Conservation (phyloP, 805 yeast genomes). For the Tetrapisispora iriomotensis region DNA sequence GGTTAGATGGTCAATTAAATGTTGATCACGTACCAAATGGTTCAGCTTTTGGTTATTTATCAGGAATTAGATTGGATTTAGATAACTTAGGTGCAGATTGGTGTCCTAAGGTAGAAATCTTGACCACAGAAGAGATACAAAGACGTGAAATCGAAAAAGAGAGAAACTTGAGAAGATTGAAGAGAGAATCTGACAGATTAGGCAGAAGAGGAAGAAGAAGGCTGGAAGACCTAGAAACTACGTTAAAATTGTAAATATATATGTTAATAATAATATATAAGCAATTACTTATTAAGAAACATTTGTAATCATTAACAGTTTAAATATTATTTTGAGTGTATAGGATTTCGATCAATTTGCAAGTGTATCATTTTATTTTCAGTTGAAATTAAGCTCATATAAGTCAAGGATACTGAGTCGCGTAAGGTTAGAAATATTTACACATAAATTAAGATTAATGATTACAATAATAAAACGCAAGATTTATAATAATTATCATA, state of each 20-base stretch:
- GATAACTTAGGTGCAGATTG: constrained; percentile 73
- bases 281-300: not conserved
- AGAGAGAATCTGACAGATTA: constrained; percentile 68
- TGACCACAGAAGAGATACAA: constrained; percentile 89
- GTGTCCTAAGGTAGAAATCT: constrained; percentile 79
- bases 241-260: constrained; percentile 18
- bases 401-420: no score
- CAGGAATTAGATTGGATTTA: constrained; percentile 62
- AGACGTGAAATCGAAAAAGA: constrained; percentile 92
- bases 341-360: no score
- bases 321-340: no score
- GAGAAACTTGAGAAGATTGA: constrained; percentile 79
- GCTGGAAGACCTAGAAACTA: constrained; percentile 41
- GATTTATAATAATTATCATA: no score
- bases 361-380: no score
- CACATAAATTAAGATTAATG: no score
- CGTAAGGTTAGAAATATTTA: no score
- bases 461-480: no score
- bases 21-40: constrained; percentile 39
- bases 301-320: no score
- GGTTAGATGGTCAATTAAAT: constrained; percentile 56
- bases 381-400: no score
- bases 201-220: constrained; percentile 36
- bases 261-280: not conserved
- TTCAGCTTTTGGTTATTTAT: constrained; percentile 51